Base-by-base conservation (phyloP, 768 basidiomycete species). In the Lyophyllum atratum region DNA sequence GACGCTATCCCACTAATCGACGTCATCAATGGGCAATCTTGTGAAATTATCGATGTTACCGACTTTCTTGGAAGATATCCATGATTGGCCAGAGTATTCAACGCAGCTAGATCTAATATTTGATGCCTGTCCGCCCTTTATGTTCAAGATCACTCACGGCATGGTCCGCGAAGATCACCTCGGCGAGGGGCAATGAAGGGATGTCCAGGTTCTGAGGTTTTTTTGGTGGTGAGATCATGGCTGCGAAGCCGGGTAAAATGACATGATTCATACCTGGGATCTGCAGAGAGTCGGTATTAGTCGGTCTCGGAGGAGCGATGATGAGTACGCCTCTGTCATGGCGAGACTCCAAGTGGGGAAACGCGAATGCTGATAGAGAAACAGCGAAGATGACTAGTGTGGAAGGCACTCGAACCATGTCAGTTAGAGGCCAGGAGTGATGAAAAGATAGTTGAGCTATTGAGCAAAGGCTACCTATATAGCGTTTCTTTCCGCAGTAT, bases 31-130 rank as follows among this genome's bases (percentile, higher is more conserved):
- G 11, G 11, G 34, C 3, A 14, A 3, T 15, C 34, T 37, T 37
- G 31, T 33, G 12, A 37, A 15, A 37, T 37, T 15, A 15, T 37
- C 14, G 3, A 37, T 37, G 3, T 1, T 14, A 48, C 56, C 49
- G 29, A 61, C 60, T 61, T 61, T 42, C 56, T 53, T 11, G 60
- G 56, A 40, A 61, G 33, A 42, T 58, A 61, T 3, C 60, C 60
- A 49, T 61, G 60, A 47, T 61, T 61, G 15, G 60, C 60, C 37
- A 61, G 34, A 2, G 60, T 61, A 31, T 61, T 61, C 26, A 58
- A 52, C 49, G 56, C 60, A 29, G 60, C 60, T 61, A 29, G 12
- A 49, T 49, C 4, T 34, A 15, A 25, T 33, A 29, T 15, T 21
- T n/a, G 8, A 37, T 55, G 5, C 22, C 1, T 14, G 4, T 31